Base-by-base conservation (phyloP, 2,329 filamentous ascomycete species). In the Monosporascus sp. region DNA sequence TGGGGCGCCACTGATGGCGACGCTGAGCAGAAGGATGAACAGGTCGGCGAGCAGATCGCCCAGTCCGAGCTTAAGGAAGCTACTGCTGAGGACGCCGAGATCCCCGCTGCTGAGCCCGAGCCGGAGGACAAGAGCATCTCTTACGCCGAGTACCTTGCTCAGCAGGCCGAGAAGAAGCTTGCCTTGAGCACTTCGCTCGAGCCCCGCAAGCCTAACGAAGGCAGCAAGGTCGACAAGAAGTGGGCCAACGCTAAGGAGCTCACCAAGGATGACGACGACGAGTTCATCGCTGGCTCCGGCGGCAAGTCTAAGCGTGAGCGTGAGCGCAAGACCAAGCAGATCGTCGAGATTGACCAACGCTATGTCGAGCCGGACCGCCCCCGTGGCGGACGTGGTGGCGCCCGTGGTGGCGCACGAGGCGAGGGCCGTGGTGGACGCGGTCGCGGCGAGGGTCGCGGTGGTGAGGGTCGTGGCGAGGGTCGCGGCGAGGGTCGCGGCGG, bases 181-280 rank as follows among this genome's bases (percentile, higher is more conserved):
- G 82, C 83, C 61, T 82, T 93, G 60, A 82, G 82, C 64, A 73
- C 76, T 63, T 64, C 61, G 51, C 81, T 86, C 66, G 82, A 89
- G 67, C 81, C 90, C 69, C 93, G 94, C 77, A 85, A 91, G 79
- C 78, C 93, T 74, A 97, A 97, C 80, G 92, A 97, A 80, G 92
- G 92, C 68, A 82, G 79, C 79, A 90, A 90, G 79, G 70, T 78
- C 66, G 85, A 91, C 80, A 93, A 94, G 84, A 94, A 97, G 83
- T 96, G 92, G 89, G 89, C 88, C 67, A 80, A 82, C 66, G 91
- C 90, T 71, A 95, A 92, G 80, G 69, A 80, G 54, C 76, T 88
- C 53, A 70, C 75, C 69, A 86, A 87, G 72, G 77, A 84, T 20
- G 81, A 84, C 14, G 81, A 82, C 51, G 85, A 90, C 65, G 84